Evolutionary conservation across 805 yeast species (phyloP).

Genomic region (Wickerhamiella sergipiensis): DNA sequence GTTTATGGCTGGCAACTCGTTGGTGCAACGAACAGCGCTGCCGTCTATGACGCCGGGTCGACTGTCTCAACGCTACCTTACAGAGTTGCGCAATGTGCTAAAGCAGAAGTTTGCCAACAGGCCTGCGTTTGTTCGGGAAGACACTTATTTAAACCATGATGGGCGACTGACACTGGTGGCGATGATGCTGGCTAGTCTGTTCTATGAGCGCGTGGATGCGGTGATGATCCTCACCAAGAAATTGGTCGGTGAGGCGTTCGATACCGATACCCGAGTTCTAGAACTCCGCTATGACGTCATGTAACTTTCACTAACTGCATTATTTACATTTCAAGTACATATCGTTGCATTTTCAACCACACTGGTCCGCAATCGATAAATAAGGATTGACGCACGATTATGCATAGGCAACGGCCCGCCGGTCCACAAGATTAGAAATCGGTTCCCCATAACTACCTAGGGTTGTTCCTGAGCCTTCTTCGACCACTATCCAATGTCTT

Average conservation of each 20-base stretch:
- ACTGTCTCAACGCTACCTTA: conserved; percentile 5
- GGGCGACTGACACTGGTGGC: conserved; percentile 17
- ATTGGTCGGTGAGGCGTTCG: conserved; percentile 26
- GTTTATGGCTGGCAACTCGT: conserved; percentile 22
- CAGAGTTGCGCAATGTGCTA: background rate
- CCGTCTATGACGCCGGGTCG: conserved; percentile 24
- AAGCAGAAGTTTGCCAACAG: background rate
- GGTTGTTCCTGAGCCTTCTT: background rate
- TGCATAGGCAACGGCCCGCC: background rate
- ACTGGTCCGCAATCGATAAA: no score
- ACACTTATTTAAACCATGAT: conserved; percentile 11
- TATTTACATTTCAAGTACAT: no score
- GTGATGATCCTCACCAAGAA: conserved; percentile 21
- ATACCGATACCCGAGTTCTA: conserved; percentile 6
- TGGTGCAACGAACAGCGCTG: conserved; percentile 19
- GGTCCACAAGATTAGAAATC: background rate
- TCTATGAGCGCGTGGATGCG: conserved; percentile 24
- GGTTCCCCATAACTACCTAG: no score
- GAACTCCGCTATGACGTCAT: background rate
- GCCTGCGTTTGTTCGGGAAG: background rate
- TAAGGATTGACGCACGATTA: background rate
- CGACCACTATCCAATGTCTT: background rate
- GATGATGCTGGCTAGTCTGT: conserved; percentile 17
- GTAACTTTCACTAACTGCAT: no score
- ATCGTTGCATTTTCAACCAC: no score